Evolutionary conservation across 2,329 filamentous ascomycete genomes (phyloP), one percentile per base, ranked within the genome.

Genomic region (Lachnum nothofagi): DNA sequence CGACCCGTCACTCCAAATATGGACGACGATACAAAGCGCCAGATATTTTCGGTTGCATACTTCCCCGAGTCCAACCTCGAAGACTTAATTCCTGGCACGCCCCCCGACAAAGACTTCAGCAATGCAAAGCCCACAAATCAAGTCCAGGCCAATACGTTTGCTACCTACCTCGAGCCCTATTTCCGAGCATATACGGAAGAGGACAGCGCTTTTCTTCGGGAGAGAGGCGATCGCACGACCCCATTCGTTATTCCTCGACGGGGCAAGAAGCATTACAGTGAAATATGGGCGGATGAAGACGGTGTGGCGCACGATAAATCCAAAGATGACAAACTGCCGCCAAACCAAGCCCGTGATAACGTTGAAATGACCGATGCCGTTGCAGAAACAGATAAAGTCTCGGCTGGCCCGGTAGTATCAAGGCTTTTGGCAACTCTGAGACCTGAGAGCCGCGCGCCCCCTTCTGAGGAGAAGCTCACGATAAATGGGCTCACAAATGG

Each of bases 281-380:
- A 97, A 52, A 76, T 91, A 8, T 98, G 93, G 93, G 86, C 89
- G 0, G 90, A 95, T 58, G 93, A 98, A 65, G 93, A 98, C 63
- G 89, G 88, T 8, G 75, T 89, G 74, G 77, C 83, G 31, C 72
- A 91, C 6, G 88, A 94, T 63, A 76, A 79, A 4, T 76, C 79
- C 4, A 75, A 78, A 29, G 74, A 78, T 52, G 74, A 75, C 20
- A 74, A 81, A 56, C 75, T 88, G 5, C 79, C 88, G 0, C 76
- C 86, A 1, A 95, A 96, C 63, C 85, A 93, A 59, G 77, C 91
- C 1, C 83, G 91, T 33, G 91, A 93, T 19, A 86, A 72, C 55
- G 89, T 95, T 46, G 91, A 97, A 55, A 82, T 98, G 73, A 85
- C 83, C 45, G 93, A 98, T 62, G 83, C 88, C 12, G 78, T 87